phyloP scores from a whole-genome alignment of 179 eudicot species.

The Actinidia arguta region DNA sequence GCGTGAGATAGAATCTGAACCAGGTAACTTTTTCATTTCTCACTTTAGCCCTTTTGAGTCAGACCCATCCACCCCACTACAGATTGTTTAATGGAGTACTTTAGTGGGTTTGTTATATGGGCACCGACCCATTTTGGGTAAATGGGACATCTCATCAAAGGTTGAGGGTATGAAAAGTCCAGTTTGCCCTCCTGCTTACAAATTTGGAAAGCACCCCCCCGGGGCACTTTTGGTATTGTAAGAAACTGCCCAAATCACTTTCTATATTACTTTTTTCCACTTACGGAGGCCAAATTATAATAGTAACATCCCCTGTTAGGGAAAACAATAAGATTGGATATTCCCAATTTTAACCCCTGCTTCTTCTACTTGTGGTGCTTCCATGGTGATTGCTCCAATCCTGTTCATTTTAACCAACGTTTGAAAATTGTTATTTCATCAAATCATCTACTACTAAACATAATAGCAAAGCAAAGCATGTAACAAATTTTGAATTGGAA shows the following conservation, averaged over 20 bases:
- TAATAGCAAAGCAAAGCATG: no score
- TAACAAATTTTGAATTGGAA: no score
- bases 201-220: no score
- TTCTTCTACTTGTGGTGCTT: not conserved
- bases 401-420: no score
- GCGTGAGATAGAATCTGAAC: conserved; percentile 1
- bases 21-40: not conserved
- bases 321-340: not conserved
- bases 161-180: not conserved
- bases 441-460: no score
- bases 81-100: not conserved
- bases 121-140: not conserved
- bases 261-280: not conserved
- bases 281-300: conserved; percentile 17
- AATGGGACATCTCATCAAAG: not conserved
- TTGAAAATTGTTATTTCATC: not conserved
- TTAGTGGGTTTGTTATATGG: not conserved
- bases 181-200: not conserved
- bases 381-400: no score
- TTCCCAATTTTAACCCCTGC: conserved; percentile 9
- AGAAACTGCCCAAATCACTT: not conserved
- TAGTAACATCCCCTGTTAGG: not conserved
- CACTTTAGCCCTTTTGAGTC: not conserved
- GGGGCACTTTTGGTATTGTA: not conserved
- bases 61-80: conserved; percentile 20